phyloP scores from a whole-genome alignment of 2,329 filamentous ascomycete genomes.

The Davidsoniella neocaledoniae region DNA sequence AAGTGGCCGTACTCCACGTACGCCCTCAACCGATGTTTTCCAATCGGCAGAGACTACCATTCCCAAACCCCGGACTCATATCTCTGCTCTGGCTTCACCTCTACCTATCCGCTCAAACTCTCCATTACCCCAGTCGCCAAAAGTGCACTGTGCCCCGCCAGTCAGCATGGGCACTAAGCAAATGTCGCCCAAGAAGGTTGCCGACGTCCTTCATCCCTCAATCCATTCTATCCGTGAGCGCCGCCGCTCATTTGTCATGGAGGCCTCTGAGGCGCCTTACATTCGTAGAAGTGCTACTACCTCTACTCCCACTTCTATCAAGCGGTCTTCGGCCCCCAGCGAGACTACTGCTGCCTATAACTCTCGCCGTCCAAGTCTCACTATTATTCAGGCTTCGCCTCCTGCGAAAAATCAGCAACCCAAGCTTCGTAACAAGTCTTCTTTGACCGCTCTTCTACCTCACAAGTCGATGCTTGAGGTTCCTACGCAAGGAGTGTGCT shows the following conservation, averaged over 20 bases:
- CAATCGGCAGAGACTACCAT: not conserved
- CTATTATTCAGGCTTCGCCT: not conserved
- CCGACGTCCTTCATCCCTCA: not conserved
- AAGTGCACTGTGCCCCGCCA: slow-evolving; percentile 14
- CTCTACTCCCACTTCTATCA: not conserved
- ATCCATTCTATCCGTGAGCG: not conserved
- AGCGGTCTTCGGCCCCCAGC: not conserved
- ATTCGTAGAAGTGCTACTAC: not conserved
- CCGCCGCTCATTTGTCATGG: slow-evolving; percentile 6
- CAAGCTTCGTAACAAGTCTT: not conserved
- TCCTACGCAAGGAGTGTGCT: slow-evolving; percentile 1
- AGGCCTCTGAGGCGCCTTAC: slow-evolving; percentile 4
- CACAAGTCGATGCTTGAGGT: not conserved
- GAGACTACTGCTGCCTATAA: not conserved
- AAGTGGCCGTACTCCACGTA: slow-evolving; percentile 2
- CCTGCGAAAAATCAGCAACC: not conserved
- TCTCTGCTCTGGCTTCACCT: slow-evolving; percentile 7
- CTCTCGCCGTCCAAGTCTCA: not conserved
- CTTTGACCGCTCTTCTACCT: slow-evolving; percentile 5
- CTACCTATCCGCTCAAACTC: not conserved
- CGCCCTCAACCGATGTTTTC: not conserved
- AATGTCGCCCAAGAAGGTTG: slow-evolving; percentile 3
- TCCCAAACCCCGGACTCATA: not conserved
- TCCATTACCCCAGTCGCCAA: not conserved
- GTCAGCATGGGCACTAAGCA: slow-evolving; percentile 7